Evolutionary conservation across 192 early-diverging fungal species (phyloP).

Genomic region (Coemansia furcata): DNA sequence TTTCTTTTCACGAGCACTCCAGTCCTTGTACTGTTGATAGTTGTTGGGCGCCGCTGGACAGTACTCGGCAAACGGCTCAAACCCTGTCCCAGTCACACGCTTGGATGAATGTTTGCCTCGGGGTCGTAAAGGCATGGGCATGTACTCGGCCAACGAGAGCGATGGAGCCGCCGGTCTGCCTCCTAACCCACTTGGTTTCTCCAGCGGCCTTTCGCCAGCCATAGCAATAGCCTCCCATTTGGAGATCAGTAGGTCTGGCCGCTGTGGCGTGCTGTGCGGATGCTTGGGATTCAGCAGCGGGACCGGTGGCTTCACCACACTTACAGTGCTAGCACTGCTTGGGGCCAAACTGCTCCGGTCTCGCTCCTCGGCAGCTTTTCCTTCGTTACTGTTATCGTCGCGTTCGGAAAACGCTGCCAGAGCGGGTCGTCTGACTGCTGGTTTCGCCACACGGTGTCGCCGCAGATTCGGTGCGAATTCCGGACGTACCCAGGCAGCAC

Average conservation of each 20-base stretch:
- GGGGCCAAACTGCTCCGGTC: neutral
- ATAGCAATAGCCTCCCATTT: conserved; percentile 22
- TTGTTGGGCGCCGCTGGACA: conserved; percentile 32
- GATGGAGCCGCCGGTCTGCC: neutral
- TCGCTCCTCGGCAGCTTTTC: neutral
- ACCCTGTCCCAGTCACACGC: neutral
- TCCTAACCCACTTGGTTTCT: neutral
- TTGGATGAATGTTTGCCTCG: neutral
- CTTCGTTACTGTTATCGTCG: neutral
- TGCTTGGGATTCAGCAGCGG: conserved; percentile 20
- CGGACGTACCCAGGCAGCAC: conserved; percentile 15
- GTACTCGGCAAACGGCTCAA: conserved; percentile 40
- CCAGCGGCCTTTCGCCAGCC: neutral
- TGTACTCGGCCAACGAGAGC: conserved; percentile 31
- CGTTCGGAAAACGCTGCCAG: neutral
- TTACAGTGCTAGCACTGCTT: neutral
- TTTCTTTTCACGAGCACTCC: conserved; percentile 19
- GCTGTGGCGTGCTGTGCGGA: conserved; percentile 25
- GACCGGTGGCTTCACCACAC: neutral
- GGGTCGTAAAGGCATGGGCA: conserved; percentile 6
- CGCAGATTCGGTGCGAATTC: conserved; percentile 34
- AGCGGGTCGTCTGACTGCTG: neutral
- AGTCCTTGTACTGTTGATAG: conserved; percentile 34
- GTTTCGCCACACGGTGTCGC: conserved; percentile 7
- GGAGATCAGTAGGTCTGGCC: conserved; percentile 19